Evolutionary conservation across 1,284 basidiomycete species (phyloP).

Genomic region (Sporisorium graminicola): DNA sequence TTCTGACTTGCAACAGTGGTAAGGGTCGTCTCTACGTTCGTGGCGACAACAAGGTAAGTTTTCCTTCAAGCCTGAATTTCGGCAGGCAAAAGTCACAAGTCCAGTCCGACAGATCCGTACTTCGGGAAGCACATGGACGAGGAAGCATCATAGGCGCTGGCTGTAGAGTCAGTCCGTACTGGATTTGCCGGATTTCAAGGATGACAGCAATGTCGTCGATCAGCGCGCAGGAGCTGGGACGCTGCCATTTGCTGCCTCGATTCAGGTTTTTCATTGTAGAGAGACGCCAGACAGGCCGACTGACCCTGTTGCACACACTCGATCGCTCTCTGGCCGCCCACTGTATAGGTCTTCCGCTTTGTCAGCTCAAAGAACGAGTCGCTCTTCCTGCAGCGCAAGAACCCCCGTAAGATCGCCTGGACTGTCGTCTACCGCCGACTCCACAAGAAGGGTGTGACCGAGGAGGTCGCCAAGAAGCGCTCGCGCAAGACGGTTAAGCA

Average conservation of each 20-base stretch:
- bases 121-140: not conserved
- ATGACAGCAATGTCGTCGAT: not conserved
- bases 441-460: conserved; percentile 99
- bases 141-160: not conserved
- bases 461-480: conserved; percentile 98
- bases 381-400: conserved; percentile 99
- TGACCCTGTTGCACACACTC: not conserved
- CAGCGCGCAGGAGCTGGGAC: not conserved
- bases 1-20: conserved; percentile 51
- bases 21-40: conserved; percentile 69
- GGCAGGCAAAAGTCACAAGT: not conserved
- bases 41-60: conserved; percentile 69
- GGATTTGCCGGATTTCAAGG: not conserved
- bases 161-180: not conserved
- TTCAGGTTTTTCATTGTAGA: not conserved
- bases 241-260: not conserved
- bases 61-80: not conserved
- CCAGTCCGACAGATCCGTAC: not conserved
- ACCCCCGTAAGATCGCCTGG: conserved; percentile 99
- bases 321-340: not conserved
- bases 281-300: not conserved
- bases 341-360: conserved; percentile 67
- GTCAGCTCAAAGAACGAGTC: conserved; percentile 78
- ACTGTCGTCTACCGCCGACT: conserved; percentile 95
- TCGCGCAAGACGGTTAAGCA: conserved; percentile 97